Base-by-base conservation (phyloP, 495 filamentous ascomycete species). In the Recurvomyces mirabilis region DNA sequence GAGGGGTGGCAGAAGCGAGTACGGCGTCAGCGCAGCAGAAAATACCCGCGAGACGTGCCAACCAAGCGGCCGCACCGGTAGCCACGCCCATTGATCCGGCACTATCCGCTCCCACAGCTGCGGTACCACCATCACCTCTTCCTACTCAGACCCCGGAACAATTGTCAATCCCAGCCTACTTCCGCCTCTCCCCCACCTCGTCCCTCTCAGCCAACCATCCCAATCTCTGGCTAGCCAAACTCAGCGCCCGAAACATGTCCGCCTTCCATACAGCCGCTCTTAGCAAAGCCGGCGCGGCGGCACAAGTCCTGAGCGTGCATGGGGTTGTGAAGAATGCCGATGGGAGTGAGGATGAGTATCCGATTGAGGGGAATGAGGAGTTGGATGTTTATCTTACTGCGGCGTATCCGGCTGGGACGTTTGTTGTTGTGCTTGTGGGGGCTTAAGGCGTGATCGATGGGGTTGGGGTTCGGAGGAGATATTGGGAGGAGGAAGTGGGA, bases 361-460 rank as follows among this genome's bases (percentile, higher is more conserved):
- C 63, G 22, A 77, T 88, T 53, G 76, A 78, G 41, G 68, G 77
- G 23, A 81, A 86, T 54, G 74, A 74, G 33, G 81, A 87, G 61
- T 52, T 88, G 39, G 73, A 73, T 43, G 77, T 74, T 2, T 88
- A 84, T 62, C 54, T 88, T 48, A 63, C 63, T 31, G 77, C 81
- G 59, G 68, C 79, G 3, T 60, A 69, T 43, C 78, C 44, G 21
- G 84, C 82, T 60, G 74, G 77, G 3, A 77, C 68, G 9, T 82
- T 88, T 60, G 59, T 69, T n/a, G 73, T 84, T 39, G 53, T 43
- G 50, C 41, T 65, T 22, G 51, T 30, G 14, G 52, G 38, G 15
- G 46, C 46, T 15, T 49, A 50, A n/a, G n/a, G n/a, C n/a, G n/a
- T n/a, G n/a, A n/a, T n/a, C n/a, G n/a, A n/a, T n/a, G n/a, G n/a